Evolutionary conservation across 352 stramenopile species (phyloP).

Genomic region (Halophytophthora batemanensis): DNA sequence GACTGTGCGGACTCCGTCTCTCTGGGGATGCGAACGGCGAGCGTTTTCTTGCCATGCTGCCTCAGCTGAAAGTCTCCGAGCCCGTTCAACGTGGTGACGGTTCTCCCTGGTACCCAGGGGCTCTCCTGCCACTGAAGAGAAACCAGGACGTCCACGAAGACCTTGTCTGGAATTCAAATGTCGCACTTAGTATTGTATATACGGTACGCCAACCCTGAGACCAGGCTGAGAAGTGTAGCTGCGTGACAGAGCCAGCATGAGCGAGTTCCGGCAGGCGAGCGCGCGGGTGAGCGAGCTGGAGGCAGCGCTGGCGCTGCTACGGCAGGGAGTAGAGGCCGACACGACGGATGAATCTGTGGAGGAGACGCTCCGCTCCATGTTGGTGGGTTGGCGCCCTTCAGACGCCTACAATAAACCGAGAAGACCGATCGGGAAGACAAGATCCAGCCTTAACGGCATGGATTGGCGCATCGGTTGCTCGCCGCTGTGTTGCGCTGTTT

Average conservation of each 20-base stretch:
- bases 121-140: too few relatives aligned
- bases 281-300: constrained; percentile 43
- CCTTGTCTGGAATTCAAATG: too few relatives aligned
- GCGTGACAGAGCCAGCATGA: constrained; percentile 27
- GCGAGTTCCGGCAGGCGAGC: constrained; percentile 47
- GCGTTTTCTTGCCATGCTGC: too few relatives aligned
- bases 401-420: constrained; percentile 4
- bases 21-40: too few relatives aligned
- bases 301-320: constrained; percentile 29
- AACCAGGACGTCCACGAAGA: too few relatives aligned
- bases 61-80: too few relatives aligned
- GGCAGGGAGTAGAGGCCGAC: background rate
- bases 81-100: too few relatives aligned
- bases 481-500: background rate
- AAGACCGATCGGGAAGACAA: background rate
- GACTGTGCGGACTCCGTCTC: too few relatives aligned
- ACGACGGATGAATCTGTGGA: constrained; percentile 2
- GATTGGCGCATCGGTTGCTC: constrained; percentile 1
- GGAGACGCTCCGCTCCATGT: constrained; percentile 26
- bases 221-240: too few relatives aligned
- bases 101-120: too few relatives aligned
- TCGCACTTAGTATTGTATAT: too few relatives aligned
- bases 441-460: background rate
- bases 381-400: constrained; percentile 13
- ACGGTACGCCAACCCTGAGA: too few relatives aligned